Evolutionary conservation across 2,329 filamentous ascomycete genomes (phyloP).

Genomic region (Diaporthe ilicicola): DNA sequence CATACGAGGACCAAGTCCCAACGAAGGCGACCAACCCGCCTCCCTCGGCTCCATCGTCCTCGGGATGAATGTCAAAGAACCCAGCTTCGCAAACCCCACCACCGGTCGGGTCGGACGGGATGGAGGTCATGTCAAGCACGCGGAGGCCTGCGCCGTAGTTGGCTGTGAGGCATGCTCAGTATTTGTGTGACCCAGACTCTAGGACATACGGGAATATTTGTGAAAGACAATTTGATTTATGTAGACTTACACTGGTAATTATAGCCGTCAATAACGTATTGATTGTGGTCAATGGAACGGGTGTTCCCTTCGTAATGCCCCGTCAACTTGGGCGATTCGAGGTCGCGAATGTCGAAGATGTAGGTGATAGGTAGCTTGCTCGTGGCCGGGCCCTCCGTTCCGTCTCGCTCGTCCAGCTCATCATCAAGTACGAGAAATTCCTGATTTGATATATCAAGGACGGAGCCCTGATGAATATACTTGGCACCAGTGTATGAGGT

Average conservation of each 20-base stretch:
- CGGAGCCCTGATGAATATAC: constrained; percentile 68
- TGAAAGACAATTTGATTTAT: too few species aligned
- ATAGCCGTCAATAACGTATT: constrained; percentile 54
- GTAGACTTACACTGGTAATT: constrained; percentile 48
- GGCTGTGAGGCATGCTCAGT: constrained; percentile 34
- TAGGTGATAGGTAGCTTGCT: constrained; percentile 58
- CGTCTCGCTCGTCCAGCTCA: constrained; percentile 59
- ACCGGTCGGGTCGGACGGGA: constrained; percentile 53
- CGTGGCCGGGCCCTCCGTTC: constrained; percentile 46
- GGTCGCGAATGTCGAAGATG: constrained; percentile 57
- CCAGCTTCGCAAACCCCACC: constrained; percentile 54
- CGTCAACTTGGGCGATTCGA: constrained; percentile 52
- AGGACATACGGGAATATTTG: accelerated
- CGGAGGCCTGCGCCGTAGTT: constrained; percentile 61
- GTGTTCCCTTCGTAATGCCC: constrained; percentile 52
- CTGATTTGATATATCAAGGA: constrained; percentile 54
- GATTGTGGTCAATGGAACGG: constrained; percentile 57
- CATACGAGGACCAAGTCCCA: constrained; percentile 59
- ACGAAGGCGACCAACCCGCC: constrained; percentile 51
- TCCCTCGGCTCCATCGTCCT: constrained; percentile 52
- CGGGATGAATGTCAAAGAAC: constrained; percentile 60
- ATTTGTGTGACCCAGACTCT: too few species aligned
- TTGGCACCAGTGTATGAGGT: constrained; percentile 64
- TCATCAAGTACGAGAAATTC: constrained; percentile 61
- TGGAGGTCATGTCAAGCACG: constrained; percentile 47